Conservation (phyloP, 169 alveolate genomes). For the Plasmodium ovale region DNA sequence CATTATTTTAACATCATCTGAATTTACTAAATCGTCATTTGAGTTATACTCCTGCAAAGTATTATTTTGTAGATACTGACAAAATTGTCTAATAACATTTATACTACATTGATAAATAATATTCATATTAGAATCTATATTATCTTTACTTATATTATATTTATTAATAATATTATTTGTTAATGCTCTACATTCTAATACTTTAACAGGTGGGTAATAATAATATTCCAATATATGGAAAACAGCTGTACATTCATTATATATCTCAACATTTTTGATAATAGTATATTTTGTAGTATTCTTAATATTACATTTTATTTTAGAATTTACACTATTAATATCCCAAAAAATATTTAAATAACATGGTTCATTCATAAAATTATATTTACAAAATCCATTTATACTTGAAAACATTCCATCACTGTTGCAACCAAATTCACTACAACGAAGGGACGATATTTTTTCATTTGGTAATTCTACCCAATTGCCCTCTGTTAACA, state of each 20-base stretch:
- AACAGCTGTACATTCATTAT: slow-evolving; percentile 86
- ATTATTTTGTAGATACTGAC: slow-evolving; percentile 68
- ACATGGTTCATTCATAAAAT: slow-evolving; percentile 84
- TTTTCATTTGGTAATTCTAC: slow-evolving; percentile 89
- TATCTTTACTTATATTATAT: slow-evolving; percentile 48
- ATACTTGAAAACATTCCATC: slow-evolving; percentile 86
- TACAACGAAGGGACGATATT: slow-evolving; percentile 84
- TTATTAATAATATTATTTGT: slow-evolving; percentile 70
- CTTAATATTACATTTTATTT: slow-evolving; percentile 82
- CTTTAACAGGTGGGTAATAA: slow-evolving; percentile 79
- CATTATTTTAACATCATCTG: slow-evolving; percentile 1
- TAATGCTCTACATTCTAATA: slow-evolving; percentile 74
- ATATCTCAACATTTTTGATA: slow-evolving; percentile 82
- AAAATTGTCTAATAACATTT: slow-evolving; percentile 75
- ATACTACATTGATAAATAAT: slow-evolving; percentile 72
- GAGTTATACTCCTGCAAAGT: slow-evolving; percentile 43
- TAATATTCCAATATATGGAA: slow-evolving; percentile 87
- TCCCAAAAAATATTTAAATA: slow-evolving; percentile 84
- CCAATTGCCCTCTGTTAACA: slow-evolving; percentile 85
- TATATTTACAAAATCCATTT: slow-evolving; percentile 82
- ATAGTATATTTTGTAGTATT: slow-evolving; percentile 81
- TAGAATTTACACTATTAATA: slow-evolving; percentile 82
- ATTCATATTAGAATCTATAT: slow-evolving; percentile 56
- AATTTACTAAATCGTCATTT: slow-evolving; percentile 45
- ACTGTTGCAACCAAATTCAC: slow-evolving; percentile 89